Base-by-base conservation (phyloP, 75 land plant species). In the Ceratopteris richardii region DNA sequence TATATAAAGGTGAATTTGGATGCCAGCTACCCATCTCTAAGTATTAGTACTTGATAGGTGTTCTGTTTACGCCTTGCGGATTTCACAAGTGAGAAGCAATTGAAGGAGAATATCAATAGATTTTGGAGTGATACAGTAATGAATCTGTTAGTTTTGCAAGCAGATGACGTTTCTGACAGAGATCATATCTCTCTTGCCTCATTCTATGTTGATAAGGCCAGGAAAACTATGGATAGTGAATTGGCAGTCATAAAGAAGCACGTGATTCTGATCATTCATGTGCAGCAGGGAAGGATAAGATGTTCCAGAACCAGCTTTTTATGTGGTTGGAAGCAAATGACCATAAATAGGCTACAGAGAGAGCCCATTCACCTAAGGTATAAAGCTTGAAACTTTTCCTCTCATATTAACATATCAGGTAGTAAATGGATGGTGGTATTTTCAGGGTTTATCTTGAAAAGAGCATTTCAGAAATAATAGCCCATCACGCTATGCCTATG, bases 241-340 rank as follows among this genome's bases (percentile, higher is more conserved):
- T 2, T 4, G 4, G 14, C 21, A 17, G 21, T 17, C 21, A 20
- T 46, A n/a, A 46, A 7, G 13, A 66, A 66, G 51, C 41, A 66
- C 39, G 59, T 66, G 11, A 13, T 57, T 16, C 22, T 66, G 19
- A 66, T 66, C 30, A 27, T 66, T n/a, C 68, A 66, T 28, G 57
- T 58, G 4, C 68, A 66, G 36, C 68, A 58, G 31, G 68, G 57
- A 31, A 46, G 29, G 21, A 47, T 31, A 66, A 66, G 60, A 29
- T 19, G 21, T 16, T 56, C 60, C 31, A 58, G 68, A 12, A 56
- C 56, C 68, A 66, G 60, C 29, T 66, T 56, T 44, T 51, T 66
- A 50, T 56, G 68, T 30, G 68, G 68, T n/a, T 66, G 68, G 68
- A 58, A 44, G 51, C 68, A 56, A 31, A n/a, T 66, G 9, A 66